Base-by-base conservation (phyloP, 768 basidiomycete species). In the Suillus plorans region DNA sequence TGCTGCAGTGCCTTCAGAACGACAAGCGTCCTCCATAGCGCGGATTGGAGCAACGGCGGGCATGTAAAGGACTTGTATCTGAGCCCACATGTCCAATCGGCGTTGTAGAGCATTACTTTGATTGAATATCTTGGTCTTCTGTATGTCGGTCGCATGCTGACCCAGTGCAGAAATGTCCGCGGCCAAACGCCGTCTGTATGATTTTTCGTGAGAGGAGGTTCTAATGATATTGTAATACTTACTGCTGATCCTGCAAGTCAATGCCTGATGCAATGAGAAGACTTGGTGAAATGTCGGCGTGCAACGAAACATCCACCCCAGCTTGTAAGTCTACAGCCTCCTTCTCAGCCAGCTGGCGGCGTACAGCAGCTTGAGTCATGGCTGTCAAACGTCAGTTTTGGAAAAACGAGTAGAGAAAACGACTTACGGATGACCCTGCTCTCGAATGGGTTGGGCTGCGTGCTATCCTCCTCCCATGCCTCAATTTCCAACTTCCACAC, bases 291-390 rank as follows among this genome's bases (percentile, higher is more conserved):
- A 59, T 42, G 9, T 59, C 20, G 20, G 36, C 16, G n/a, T 59
- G 58, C 0, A 59, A 13, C 6, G 58, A 59, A 10, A 37, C 22
- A 59, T n/a, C 37, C 5, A 25, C 6, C 2, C 58, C 58, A 22
- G 36, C 31, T n/a, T 41, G 31, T 22, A 59, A 14, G 9, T 59
- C 58, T 34, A 1, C 34, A n/a, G 58, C 31, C 37, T 59, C 58
- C 31, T 67, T 58, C 52, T 66, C 37, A 2, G 50, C 58, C 13
- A 69, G 44, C 20, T 65, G 39, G n/a, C 59, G 62, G 12, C 64
- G 56, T 1, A 67, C 61, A 25, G 47, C 22, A 22, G 37, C n/a
- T 59, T 22, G 31, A 59, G 58, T 42, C 14, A 16, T 42, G 41
- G 42, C 36, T 25, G 58, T 14, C 2, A n/a, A 39, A 34, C 4